Evolutionary conservation across 257 asterid genomes (phyloP).

Genomic region (Henckelia pumila): DNA sequence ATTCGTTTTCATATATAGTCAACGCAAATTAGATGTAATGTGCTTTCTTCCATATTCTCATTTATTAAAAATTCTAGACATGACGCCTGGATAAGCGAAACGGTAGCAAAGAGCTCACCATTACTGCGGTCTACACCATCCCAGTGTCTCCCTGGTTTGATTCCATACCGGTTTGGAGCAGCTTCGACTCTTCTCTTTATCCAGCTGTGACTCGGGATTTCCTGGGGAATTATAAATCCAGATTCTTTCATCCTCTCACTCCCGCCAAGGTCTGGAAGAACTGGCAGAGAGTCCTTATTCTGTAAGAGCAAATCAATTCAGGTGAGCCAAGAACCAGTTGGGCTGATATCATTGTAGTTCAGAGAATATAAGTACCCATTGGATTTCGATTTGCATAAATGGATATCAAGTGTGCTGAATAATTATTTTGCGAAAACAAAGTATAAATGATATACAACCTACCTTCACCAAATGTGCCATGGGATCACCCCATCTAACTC

Average conservation of each 20-base stretch:
- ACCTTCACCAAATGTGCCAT: constrained; percentile 91
- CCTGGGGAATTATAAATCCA: constrained; percentile 84
- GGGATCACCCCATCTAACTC: constrained; percentile 94
- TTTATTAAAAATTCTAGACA: background rate
- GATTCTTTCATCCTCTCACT: constrained; percentile 77
- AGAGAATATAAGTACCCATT: too few relatives aligned
- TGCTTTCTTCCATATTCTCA: background rate
- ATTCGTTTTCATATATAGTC: background rate
- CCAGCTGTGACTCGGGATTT: constrained; percentile 82
- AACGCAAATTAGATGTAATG: background rate
- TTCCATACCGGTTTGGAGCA: constrained; percentile 78
- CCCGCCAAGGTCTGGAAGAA: constrained; percentile 63
- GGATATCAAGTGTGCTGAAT: background rate
- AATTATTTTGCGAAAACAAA: background rate
- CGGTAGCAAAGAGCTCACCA: constrained; percentile 39
- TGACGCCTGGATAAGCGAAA: background rate
- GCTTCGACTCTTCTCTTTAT: constrained; percentile 62
- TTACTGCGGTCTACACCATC: constrained; percentile 90
- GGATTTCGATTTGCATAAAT: too few relatives aligned
- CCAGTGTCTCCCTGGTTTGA: constrained; percentile 95
- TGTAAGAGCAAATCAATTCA: constrained; percentile 28
- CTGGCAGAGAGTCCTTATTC: constrained; percentile 54
- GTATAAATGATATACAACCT: constrained; percentile 17
- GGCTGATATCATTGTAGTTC: too few relatives aligned
- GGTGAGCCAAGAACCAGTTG: background rate